phyloP scores from a whole-genome alignment of 441 rosid species.

The Metrosideros polymorpha region DNA sequence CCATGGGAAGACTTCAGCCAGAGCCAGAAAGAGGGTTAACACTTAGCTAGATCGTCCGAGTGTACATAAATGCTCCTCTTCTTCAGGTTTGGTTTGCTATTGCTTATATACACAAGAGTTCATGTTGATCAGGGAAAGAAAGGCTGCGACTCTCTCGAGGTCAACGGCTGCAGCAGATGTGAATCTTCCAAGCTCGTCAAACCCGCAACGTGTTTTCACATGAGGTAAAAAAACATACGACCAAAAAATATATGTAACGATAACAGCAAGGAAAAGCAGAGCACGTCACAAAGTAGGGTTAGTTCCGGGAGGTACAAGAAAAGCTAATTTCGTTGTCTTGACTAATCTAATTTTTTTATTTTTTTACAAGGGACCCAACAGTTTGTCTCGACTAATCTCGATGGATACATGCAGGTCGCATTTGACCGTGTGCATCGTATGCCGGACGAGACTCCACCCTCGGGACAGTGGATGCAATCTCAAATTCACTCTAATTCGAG shows the following conservation, averaged over 20 bases:
- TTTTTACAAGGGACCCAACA: neutral
- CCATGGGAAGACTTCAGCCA: neutral
- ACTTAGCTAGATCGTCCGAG: neutral
- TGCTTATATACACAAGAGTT: neutral
- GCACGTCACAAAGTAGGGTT: neutral
- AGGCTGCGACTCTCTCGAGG: neutral
- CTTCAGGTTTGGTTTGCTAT: neutral
- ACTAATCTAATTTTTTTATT: too few relatives aligned
- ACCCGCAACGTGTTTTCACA: neutral
- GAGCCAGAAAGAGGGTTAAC: neutral
- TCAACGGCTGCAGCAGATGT: neutral
- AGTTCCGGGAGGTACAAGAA: neutral
- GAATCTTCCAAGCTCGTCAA: neutral
- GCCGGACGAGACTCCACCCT: neutral
- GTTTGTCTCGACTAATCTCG: neutral
- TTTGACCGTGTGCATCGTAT: neutral
- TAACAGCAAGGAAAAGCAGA: fast-evolving
- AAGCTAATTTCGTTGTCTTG: neutral
- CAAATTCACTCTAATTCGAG: too few relatives aligned
- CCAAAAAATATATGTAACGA: too few relatives aligned
- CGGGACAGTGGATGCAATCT: too few relatives aligned
- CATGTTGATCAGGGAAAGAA: neutral
- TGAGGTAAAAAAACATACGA: fast-evolving
- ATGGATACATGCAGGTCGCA: neutral
- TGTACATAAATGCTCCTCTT: neutral